phyloP scores from a whole-genome alignment of 345 rosid genomes.

The Moricandia arvensis region DNA sequence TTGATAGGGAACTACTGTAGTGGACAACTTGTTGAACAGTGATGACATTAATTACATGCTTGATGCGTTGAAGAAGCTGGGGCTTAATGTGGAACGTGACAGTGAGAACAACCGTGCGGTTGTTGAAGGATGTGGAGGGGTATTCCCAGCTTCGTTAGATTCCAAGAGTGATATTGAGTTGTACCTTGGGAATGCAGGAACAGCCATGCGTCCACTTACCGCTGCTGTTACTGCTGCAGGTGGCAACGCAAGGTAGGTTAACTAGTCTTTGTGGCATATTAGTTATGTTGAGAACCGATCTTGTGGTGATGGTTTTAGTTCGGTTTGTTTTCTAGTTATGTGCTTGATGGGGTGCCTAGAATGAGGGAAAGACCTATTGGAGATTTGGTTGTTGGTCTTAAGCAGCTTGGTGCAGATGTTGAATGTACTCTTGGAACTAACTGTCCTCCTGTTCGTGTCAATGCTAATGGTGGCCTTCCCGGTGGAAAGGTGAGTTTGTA shows the following conservation, averaged over 20 bases:
- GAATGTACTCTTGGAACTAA: conserved; percentile 69
- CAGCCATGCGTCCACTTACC: conserved; percentile 96
- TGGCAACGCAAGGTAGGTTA: conserved; percentile 72
- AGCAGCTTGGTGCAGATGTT: conserved; percentile 92
- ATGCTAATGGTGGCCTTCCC: conserved; percentile 87
- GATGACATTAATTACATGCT: conserved; percentile 93
- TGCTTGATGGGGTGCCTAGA: conserved; percentile 91
- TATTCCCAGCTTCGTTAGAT: conserved; percentile 61
- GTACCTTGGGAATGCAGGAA: conserved; percentile 96
- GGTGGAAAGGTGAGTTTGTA: conserved; percentile 71
- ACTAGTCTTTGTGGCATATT: background rate
- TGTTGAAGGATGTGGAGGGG: conserved; percentile 87
- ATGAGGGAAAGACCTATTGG: conserved; percentile 98
- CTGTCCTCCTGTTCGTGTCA: conserved; percentile 87
- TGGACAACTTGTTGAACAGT: conserved; percentile 85
- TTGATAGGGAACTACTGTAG: conserved; percentile 77
- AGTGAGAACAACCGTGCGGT: conserved; percentile 53
- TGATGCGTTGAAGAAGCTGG: conserved; percentile 74
- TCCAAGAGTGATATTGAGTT: conserved; percentile 59
- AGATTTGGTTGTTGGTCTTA: conserved; percentile 81
- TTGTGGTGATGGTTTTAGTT: conserved; percentile 2
- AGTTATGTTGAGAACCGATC: background rate
- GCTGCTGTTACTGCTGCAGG: conserved; percentile 92
- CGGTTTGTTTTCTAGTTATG: conserved; percentile 46
- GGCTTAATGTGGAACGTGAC: conserved; percentile 61